Conservation (phyloP, 176 grass and related monocot species). For the Rhipidocladum racemiflorum region DNA sequence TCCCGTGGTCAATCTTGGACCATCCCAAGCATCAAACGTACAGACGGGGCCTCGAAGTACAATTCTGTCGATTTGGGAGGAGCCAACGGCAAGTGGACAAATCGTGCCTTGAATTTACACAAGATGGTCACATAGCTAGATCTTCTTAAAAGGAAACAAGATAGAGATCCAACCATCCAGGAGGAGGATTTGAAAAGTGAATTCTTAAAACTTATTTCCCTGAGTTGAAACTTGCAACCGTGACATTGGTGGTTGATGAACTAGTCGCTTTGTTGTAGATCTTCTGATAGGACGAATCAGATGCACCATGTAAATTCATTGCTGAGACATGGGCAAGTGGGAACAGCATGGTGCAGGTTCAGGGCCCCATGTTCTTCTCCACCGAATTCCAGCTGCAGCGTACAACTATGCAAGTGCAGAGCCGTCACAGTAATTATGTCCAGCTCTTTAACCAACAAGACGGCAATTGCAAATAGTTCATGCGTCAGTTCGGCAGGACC, state of each 20-base stretch:
- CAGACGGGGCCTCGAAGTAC: not conserved
- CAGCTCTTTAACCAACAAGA: not conserved
- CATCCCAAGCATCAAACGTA: not conserved
- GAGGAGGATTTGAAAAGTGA: slow-evolving; percentile 11
- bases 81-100: not conserved
- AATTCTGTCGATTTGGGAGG: not conserved
- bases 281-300: not conserved
- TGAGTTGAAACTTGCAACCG: not conserved
- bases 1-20: not conserved
- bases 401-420: slow-evolving; percentile 10
- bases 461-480: not conserved
- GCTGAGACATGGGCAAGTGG: not conserved
- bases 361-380: not conserved
- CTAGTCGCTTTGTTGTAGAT: not conserved
- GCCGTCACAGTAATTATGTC: slow-evolving; percentile 7
- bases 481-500: not conserved
- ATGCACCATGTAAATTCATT: not conserved
- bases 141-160: not conserved
- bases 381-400: not conserved
- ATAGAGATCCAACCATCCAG: not conserved
- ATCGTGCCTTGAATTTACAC: not conserved
- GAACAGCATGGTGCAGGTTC: not conserved
- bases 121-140: not conserved
- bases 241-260: not conserved
- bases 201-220: not conserved